Evolutionary conservation across 2,329 filamentous ascomycete species (phyloP).

Genomic region (Paramyrothecium roridum): DNA sequence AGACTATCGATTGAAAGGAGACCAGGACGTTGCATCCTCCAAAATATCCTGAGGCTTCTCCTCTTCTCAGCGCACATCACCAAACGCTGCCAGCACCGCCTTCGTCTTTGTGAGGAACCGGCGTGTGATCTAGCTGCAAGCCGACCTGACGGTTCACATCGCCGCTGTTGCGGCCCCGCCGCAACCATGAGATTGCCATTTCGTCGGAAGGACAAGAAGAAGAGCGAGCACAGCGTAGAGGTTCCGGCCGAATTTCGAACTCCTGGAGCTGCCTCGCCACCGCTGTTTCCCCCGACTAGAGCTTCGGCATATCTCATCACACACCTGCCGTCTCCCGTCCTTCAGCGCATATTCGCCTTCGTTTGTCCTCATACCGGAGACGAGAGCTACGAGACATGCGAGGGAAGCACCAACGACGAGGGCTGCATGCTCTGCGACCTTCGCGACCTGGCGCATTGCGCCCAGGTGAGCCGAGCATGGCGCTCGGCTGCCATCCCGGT

Average conservation of each 20-base stretch:
- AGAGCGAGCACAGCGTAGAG: slow-evolving; percentile 18
- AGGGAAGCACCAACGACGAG: slow-evolving; percentile 74
- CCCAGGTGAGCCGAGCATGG: slow-evolving; percentile 73
- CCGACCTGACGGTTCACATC: background rate
- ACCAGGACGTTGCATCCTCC: background rate
- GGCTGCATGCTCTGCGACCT: slow-evolving; percentile 92
- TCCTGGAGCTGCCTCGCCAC: slow-evolving; percentile 16
- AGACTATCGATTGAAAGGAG: background rate
- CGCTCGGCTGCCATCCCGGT: slow-evolving; percentile 44
- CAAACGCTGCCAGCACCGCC: background rate
- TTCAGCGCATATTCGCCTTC: slow-evolving; percentile 73
- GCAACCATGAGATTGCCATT: slow-evolving; percentile 33
- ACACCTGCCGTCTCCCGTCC: slow-evolving; percentile 63
- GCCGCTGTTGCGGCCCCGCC: slow-evolving; percentile 1
- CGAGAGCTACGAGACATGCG: slow-evolving; percentile 75
- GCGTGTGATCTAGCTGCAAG: background rate
- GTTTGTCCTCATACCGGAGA: slow-evolving; percentile 83
- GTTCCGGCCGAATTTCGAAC: slow-evolving; percentile 26
- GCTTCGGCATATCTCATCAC: slow-evolving; percentile 41
- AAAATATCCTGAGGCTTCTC: background rate
- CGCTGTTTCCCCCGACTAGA: slow-evolving; percentile 32
- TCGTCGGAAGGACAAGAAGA: slow-evolving; percentile 34
- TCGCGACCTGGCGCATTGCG: slow-evolving; percentile 80
- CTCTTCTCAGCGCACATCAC: background rate
- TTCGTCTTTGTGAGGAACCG: background rate